Evolutionary conservation across 257 asterid genomes (phyloP).

Genomic region (Prunella vulgaris): DNA sequence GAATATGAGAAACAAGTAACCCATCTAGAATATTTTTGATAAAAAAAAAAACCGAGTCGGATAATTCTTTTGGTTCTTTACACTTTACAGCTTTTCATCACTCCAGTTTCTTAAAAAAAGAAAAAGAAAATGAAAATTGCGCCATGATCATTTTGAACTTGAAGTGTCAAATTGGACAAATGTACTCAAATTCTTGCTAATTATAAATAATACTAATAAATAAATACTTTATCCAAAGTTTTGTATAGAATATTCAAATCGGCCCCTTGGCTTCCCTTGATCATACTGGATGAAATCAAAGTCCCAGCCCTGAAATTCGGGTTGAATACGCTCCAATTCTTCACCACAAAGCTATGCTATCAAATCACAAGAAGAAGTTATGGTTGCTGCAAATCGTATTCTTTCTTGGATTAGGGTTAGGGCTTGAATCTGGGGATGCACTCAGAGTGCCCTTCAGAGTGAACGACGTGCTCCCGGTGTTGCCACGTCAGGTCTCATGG

Average conservation of each 20-base stretch:
- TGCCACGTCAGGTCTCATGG: slow-evolving; percentile 91
- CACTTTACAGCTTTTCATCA: too few relatives aligned
- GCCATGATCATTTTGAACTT: too few relatives aligned
- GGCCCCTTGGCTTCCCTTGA: slow-evolving; percentile 25
- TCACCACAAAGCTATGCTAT: slow-evolving; percentile 22
- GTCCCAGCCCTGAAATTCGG: slow-evolving; percentile 14
- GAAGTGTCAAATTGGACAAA: slow-evolving; percentile 15
- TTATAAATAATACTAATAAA: too few relatives aligned
- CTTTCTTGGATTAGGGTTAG: slow-evolving; percentile 48
- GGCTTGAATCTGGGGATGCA: slow-evolving; percentile 57
- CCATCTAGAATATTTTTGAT: too few relatives aligned
- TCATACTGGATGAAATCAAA: slow-evolving; percentile 24
- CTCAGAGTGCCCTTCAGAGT: slow-evolving; percentile 74
- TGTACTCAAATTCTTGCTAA: neutral
- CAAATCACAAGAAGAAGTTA: slow-evolving; percentile 16
- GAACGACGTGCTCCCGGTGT: slow-evolving; percentile 81
- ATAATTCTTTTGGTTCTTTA: too few relatives aligned
- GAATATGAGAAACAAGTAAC: too few relatives aligned
- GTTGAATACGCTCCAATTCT: slow-evolving; percentile 1
- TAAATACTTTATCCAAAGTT: neutral
- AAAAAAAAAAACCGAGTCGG: too few relatives aligned
- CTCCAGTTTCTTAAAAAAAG: too few relatives aligned
- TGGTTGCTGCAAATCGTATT: slow-evolving; percentile 33
- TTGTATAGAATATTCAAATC: slow-evolving; percentile 6
- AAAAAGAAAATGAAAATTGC: too few relatives aligned